These are phyloP conservation scores for Entamoeba moshkovskii DNA, from an alignment of 208 protist species.

Conservation along the genomic window DNA sequence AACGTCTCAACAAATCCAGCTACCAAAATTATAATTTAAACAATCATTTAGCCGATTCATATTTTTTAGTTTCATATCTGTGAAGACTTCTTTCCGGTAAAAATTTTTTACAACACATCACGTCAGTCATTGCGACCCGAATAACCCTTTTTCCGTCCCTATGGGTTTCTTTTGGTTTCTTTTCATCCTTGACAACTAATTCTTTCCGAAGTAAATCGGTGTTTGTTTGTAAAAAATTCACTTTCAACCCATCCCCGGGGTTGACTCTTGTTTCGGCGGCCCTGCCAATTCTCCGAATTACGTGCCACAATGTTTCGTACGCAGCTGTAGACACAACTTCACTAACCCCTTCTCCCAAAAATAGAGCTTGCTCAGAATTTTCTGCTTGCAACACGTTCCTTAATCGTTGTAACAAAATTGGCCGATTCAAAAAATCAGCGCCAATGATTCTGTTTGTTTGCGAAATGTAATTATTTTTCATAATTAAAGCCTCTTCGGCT, in stretches of 20 bases:
- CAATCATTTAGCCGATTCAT: background rate
- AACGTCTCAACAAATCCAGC: background rate
- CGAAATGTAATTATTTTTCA: background rate
- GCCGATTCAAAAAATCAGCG: background rate
- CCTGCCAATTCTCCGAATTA: background rate
- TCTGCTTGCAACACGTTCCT: background rate
- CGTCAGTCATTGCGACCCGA: background rate
- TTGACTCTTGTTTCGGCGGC: background rate
- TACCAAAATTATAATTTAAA: background rate
- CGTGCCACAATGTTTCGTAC: background rate
- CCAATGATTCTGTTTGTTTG: background rate
- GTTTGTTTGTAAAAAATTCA: background rate
- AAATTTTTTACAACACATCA: background rate
- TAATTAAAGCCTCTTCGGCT: background rate
- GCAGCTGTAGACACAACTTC: background rate
- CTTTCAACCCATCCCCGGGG: background rate
- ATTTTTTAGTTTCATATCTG: background rate
- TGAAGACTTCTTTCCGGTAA: background rate
- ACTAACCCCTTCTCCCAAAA: background rate
- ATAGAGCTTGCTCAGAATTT: background rate
- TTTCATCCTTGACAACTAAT: background rate
- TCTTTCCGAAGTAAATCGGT: background rate
- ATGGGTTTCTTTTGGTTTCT: background rate
- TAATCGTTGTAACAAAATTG: background rate
- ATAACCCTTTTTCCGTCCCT: background rate